Evolutionary conservation across 129 eudicot genomes (phyloP).

Genomic region (Pittosporum tobira): DNA sequence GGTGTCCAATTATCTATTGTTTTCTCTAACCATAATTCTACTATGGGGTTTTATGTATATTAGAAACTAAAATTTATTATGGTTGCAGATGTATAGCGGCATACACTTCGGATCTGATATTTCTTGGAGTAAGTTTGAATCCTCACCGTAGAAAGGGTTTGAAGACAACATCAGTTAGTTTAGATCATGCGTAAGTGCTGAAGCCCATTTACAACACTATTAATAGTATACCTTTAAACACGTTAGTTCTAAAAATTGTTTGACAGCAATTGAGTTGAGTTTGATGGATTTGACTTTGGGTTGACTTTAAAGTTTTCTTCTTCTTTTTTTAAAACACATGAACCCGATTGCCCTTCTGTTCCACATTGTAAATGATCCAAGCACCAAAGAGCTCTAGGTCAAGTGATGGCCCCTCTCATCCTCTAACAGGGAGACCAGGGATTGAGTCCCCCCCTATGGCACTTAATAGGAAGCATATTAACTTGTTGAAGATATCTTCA

Average conservation of each 20-base stretch:
- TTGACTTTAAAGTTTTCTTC: too few species aligned
- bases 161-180: conserved; percentile 59
- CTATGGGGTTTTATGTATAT: too few species aligned
- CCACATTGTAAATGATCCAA: not conserved
- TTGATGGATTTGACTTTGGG: not conserved
- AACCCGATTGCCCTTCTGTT: not conserved
- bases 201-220: not conserved
- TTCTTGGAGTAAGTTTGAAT: conserved; percentile 59
- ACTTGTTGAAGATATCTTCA: too few species aligned
- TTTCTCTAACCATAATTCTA: too few species aligned
- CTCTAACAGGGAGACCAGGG: too few species aligned
- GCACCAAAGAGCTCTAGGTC: too few species aligned
- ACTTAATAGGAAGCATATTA: too few species aligned
- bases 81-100: conserved; percentile 81
- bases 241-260: not conserved
- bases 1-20: too few species aligned
- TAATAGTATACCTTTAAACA: not conserved
- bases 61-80: conserved; percentile 9
- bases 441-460: too few species aligned
- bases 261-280: not conserved
- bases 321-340: not conserved
- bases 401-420: too few species aligned
- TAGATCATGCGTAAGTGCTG: conserved; percentile 88
- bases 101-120: conserved; percentile 82
- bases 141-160: conserved; percentile 79